Base-by-base conservation (phyloP, 1,284 basidiomycete genomes). In the Cutaneotrichosporon cavernicola region DNA sequence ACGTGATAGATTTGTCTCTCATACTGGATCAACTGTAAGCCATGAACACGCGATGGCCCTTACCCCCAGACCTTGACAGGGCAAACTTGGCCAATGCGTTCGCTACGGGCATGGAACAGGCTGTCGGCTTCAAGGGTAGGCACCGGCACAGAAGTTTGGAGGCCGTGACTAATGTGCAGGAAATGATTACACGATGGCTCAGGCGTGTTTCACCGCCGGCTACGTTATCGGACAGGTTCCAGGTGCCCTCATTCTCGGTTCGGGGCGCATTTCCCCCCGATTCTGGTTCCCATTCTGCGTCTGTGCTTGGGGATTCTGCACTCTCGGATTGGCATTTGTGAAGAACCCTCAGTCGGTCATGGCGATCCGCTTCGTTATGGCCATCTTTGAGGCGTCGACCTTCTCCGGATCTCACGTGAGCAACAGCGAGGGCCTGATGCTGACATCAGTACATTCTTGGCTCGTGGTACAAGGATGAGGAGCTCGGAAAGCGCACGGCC, bases 251-350 rank as follows among this genome's bases (percentile, higher is more conserved):
- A 70, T 78, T 52, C 65, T 78, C 3, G 73, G 75, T 0, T 76
- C 74, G 0, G 72, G 72, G 0, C 63, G 76, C 1, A 69, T 78
- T 36, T 69, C 71, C 4, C 72, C 76, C 6, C 60, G 74, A 13
- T 60, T 76, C 61, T 76, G 72, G 73, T 76, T 78, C 65, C 76
- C 76, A 2, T 73, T 74, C 61, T 76, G 75, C 58, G 69, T 70
- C 40, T 49, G 66, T 21, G 64, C 63, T 13, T 76, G 75, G 74
- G 76, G 76, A 9, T 11, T 76, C 13, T 71, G 70, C 56, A 74
- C 72, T 14, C 59, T 68, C 16, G 66, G 66, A 2, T 49, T 60
- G 9, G 66, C 68, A 5, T 68, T 71, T 60, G 70, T 70, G 36
- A 72, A 58, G 8, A 68, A 60, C 38, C 69, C 70, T 21, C 66